Percentiles rank a stretch among this genome's conserved stretches.
Evolutionary conservation across 768 basidiomycete genomes (phyloP).

Genomic region (Suillus bovinus): DNA sequence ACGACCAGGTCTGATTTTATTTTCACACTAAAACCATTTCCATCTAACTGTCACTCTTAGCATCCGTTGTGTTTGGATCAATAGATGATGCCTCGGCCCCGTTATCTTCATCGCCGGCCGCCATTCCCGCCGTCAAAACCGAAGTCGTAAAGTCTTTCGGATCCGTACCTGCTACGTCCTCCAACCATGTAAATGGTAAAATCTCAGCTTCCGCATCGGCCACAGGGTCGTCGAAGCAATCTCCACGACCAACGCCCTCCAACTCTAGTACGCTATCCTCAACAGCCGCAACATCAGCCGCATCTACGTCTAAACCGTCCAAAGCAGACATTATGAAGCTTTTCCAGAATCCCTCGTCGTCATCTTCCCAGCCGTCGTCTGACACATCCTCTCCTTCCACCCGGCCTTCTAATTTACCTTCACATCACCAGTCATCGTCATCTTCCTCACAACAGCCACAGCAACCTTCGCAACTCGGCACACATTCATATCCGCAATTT

Average conservation of each 20-base stretch:
- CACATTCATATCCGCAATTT: constrained; percentile 48
- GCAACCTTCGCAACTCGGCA: constrained; percentile 42
- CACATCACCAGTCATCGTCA: constrained; percentile 44
- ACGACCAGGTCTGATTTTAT: constrained; percentile 60
- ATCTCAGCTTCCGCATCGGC: constrained; percentile 46
- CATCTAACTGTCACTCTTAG: constrained; percentile 33
- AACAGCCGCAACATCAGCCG: constrained; percentile 28
- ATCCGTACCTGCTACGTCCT: constrained; percentile 59
- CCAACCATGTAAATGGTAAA: constrained; percentile 64
- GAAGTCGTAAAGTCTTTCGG: constrained; percentile 84
- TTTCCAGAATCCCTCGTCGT: constrained; percentile 39
- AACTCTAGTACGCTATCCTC: constrained; percentile 34
- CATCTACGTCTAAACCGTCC: constrained; percentile 30
- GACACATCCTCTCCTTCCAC: constrained; percentile 60
- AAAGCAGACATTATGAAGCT: constrained; percentile 43
- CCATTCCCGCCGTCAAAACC: constrained; percentile 60
- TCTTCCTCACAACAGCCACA: constrained; percentile 26
- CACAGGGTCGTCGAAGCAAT: constrained; percentile 37
- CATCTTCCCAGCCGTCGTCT: constrained; percentile 49
- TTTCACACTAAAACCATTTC: not conserved
- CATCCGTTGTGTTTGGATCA: constrained; percentile 85
- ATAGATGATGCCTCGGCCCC: constrained; percentile 79
- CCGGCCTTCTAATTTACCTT: constrained; percentile 53
- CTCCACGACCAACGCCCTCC: constrained; percentile 29
- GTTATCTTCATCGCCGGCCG: constrained; percentile 82